Evolutionary conservation across 2,329 filamentous ascomycete genomes (phyloP).

Genomic region (Sphaerostilbella broomeana): DNA sequence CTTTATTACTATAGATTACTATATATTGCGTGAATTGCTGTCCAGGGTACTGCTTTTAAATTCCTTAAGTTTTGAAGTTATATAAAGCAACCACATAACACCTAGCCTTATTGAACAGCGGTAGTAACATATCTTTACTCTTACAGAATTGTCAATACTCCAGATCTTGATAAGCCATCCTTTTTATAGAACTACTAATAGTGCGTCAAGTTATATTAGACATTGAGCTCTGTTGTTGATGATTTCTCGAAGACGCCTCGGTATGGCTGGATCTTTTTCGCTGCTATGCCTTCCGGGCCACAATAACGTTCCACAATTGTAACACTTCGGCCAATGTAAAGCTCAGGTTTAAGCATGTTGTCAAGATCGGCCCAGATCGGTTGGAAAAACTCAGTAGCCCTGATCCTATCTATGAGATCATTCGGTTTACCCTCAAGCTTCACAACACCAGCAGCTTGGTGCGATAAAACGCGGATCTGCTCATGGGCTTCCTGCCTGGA

Average conservation of each 20-base stretch:
- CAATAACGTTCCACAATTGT: slow-evolving; percentile 42
- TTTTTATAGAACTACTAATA: too few species aligned
- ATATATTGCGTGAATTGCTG: too few species aligned
- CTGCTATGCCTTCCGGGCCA: slow-evolving; percentile 32
- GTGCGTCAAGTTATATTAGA: too few species aligned
- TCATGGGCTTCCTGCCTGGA: slow-evolving; percentile 73
- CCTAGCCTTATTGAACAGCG: too few species aligned
- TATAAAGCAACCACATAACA: too few species aligned
- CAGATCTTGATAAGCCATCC: too few species aligned
- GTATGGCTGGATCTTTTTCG: slow-evolving; percentile 35
- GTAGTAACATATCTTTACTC: too few species aligned
- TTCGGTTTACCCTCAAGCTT: slow-evolving; percentile 63
- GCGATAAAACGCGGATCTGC: slow-evolving; percentile 74
- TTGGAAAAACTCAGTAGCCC: slow-evolving; percentile 65
- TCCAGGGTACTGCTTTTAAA: too few species aligned
- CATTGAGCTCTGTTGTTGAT: slow-evolving; percentile 10
- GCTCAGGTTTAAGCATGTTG: slow-evolving; percentile 55
- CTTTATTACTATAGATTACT: too few species aligned
- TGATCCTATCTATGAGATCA: slow-evolving; percentile 75
- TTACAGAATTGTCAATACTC: too few species aligned
- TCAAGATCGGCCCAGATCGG: slow-evolving; percentile 65
- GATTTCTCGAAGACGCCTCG: slow-evolving; percentile 25
- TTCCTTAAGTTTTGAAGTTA: too few species aligned
- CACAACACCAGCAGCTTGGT: slow-evolving; percentile 62
- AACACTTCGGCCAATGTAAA: slow-evolving; percentile 40